phyloP scores from a whole-genome alignment of 371 early-diverging fungal species.

The Fennellomyces sp. region DNA sequence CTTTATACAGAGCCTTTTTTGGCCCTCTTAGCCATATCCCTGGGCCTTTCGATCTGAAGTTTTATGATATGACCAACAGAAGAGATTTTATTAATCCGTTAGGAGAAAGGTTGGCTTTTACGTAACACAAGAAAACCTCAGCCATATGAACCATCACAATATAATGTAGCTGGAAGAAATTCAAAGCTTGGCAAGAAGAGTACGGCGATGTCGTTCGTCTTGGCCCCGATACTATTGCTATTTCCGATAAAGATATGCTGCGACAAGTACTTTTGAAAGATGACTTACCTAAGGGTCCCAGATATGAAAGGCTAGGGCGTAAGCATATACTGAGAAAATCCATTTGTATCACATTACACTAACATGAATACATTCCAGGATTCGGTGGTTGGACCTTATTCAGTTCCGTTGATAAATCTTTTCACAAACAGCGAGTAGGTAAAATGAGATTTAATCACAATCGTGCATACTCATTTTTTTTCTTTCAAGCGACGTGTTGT shows the following conservation, averaged over 20 bases:
- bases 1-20: not conserved
- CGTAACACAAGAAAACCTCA: not conserved
- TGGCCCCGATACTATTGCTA: conserved; percentile 12
- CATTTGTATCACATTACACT: no score
- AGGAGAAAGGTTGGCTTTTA: not conserved
- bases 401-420: conserved; percentile 23
- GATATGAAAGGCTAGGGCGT: conserved; percentile 8
- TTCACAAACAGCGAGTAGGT: conserved; percentile 43
- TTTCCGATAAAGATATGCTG: conserved; percentile 31
- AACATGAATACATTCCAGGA: not conserved
- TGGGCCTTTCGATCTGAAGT: not conserved
- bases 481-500: conserved; percentile 36
- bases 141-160: not conserved
- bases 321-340: not conserved
- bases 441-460: no score
- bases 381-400: conserved; percentile 19
- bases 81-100: not conserved
- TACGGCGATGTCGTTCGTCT: conserved; percentile 27
- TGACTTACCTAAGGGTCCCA: conserved; percentile 17
- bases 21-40: not conserved
- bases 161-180: not conserved
- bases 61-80: not conserved
- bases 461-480: not conserved
- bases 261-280: conserved; percentile 24
- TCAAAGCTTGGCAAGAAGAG: conserved; percentile 10